Evolutionary conservation across 768 basidiomycete genomes (phyloP), one percentile per base, ranked within the genome.

Genomic region (Hortiboletus flavorubellus): DNA sequence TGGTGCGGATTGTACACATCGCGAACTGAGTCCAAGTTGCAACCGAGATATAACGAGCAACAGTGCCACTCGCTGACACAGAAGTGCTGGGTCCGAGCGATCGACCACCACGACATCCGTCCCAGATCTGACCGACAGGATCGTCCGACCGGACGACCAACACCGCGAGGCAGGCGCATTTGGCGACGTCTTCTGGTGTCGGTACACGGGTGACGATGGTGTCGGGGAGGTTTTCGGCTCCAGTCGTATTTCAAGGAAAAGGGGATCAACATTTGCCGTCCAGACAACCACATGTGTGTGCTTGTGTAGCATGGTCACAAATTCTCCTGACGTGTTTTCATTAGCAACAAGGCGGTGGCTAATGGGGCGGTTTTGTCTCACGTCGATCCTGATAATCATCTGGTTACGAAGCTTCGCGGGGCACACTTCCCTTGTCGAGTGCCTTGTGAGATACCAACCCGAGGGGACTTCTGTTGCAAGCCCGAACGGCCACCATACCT

Each of bases 301-400:
- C 14, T 10, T 34, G 5, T n/a, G 46, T n/a, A 6, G 12, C 29
- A 2, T 41, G n/a, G 8, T 26, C 30, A 0, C 7, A 9, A n/a
- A 4, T 29, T 38, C 5, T 29, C 1, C 50, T 51, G 15, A 58
- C 6, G 1, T 8, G 0, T 12, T 30, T 30, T 33, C 35, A 12
- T 16, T 30, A 61, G 60, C 18, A 59, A 58, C 21, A 51, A 52
- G 33, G 45, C 49, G 2, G 56, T 58, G 11, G 49, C 59, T 5
- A 45, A 50, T n/a, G 59, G 59, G 6, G 59, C 53, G 1, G 45
- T 21, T 21, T 21, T 21, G 21, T 21, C 21, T 21, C 21, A 21
- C 21, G 21, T 21, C 21, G 21, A 21, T 14, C 12, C n/a, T n/a
- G 38, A n/a, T 10, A 10, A 39, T 39, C n/a, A 18, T 18, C 3